Evolutionary conservation across 1,284 basidiomycete genomes (phyloP), one percentile per base, ranked within the genome.

Genomic region (Psilocybe mexicana): DNA sequence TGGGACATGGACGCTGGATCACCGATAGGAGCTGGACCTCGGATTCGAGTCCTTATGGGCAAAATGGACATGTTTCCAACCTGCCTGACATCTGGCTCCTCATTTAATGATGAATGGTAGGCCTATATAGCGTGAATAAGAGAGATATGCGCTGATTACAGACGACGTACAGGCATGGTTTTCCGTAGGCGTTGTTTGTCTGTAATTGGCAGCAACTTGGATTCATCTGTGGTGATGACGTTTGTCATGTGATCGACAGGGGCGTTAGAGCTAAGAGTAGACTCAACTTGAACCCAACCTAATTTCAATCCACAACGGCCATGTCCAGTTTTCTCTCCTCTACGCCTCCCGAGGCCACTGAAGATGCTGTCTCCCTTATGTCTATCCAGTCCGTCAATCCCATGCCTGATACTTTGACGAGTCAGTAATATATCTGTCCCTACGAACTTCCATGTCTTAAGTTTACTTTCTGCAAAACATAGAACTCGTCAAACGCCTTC

Each of bases 31-130:
- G 97, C 94, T 60, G 96, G 94, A 12, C 96, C 96, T 58, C 97
- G 87, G 66, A 94, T 86, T 74, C 86, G 91, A 58, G 94, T 94
- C 71, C 87, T 91, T 76, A 99, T 91, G 51, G 97, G 95, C 57
- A 99, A 82, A 67, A 99, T 78, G 55, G 90, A 83, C 75, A 96
- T 87, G 75, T 97, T 98, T 57, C 96, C 97, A 60, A 96, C 88
- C 68, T 88, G 86, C 58, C 92, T 84, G 42, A 87, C 82, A 70
- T 95, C 90, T 24, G 85, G 81, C 54, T 90, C 85, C 63, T 97
- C 93, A 74, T 98, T 98, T 75, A 96, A 89, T 1, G 92, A 81
- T 3, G 96, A 98, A 75, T 99, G 97, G 70, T 99, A 99, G 26
- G 95, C 95, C 95, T 97, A 66, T 24, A 43, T 40, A 50, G 57